Percentiles rank a stretch among this genome's conserved stretches.
Conservation (phyloP, 192 early-diverging fungal genomes). For the Entophlyctis luteolus region DNA sequence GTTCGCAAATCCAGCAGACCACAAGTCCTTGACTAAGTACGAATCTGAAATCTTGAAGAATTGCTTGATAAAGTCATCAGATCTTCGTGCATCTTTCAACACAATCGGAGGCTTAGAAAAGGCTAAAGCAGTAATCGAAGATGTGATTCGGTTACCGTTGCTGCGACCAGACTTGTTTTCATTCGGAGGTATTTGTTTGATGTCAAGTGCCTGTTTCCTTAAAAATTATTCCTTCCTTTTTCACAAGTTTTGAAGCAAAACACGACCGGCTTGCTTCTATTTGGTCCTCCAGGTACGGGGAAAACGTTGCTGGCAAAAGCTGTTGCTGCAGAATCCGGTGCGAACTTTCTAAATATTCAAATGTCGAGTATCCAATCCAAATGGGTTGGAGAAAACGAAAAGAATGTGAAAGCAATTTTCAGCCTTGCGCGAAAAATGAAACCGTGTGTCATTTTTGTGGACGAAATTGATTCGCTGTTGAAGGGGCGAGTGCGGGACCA, state of each 20-base stretch:
- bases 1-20: slow-evolving; percentile 15
- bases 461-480: slow-evolving; percentile 97
- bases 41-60: slow-evolving; percentile 10
- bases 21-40: slow-evolving; percentile 3
- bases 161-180: slow-evolving; percentile 36
- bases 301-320: slow-evolving; percentile 88
- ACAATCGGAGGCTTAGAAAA: slow-evolving; percentile 24
- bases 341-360: slow-evolving; percentile 75
- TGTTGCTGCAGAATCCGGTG: slow-evolving; percentile 71
- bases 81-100: slow-evolving; percentile 9
- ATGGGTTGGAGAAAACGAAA: slow-evolving; percentile 89
- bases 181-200: slow-evolving; percentile 25
- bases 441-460: slow-evolving; percentile 97
- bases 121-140: slow-evolving; percentile 33
- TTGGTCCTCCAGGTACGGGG: slow-evolving; percentile 96
- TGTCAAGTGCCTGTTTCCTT: neutral
- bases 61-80: slow-evolving; percentile 6
- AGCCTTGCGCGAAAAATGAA: slow-evolving; percentile 89
- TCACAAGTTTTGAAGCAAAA: slow-evolving; percentile 36
- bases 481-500: neutral
- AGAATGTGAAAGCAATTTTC: slow-evolving; percentile 87
- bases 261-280: slow-evolving; percentile 68
- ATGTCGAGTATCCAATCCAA: slow-evolving; percentile 91
- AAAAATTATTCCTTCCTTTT: neutral
- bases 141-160: slow-evolving; percentile 39